Base-by-base conservation (phyloP, 345 rosid species). In the Gossypium longicalyx region DNA sequence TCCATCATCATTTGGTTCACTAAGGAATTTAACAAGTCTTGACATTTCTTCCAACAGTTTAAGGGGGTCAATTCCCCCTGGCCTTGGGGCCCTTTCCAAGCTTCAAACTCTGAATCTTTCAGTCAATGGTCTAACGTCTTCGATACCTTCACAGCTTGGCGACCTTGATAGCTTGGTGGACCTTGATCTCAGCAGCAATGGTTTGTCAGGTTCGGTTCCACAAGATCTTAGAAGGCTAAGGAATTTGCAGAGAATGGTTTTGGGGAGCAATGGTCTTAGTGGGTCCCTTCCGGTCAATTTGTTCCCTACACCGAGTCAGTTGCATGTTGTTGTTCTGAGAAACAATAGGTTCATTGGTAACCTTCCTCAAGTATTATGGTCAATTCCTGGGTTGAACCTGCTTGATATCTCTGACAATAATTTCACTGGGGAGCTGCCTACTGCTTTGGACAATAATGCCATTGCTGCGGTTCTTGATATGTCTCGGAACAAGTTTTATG, bases 131-230 rank as follows among this genome's bases (percentile, higher is more conserved):
- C 84, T 95, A 68, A 81, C 90, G 0, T 87, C 94, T 79, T 52
- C 88, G 2, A 80, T 93, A 77, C 97, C 99, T 77, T 61, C 88
- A 10, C 84, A 88, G 82, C 87, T 96, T 2, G 97, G 97, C 7
- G 78, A 80, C 77, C 97, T 96, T 66, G 60, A 23, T 45, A 85
- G 77, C 76, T 85, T 96, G 71, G 83, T 86, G 68, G 87, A 84
- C 76, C 89, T 93, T 82, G 99, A 95, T 90, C 90, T 95, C 73
- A 86, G 93, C 83, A 81, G 80, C 76, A 94, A 92, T 82, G 71
- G 62, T 27, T 74, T 94, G 67, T 82, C 91, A 25, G 95, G 98
- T 59, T 81, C 84, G 9, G 77, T 88, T 73, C 90, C 98, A 10
- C 76, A 71, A 2, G 89, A 89, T 27, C 82, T 92, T 74, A 79